Evolutionary conservation across 495 filamentous ascomycete genomes (phyloP).

Genomic region (Collariella sp.): DNA sequence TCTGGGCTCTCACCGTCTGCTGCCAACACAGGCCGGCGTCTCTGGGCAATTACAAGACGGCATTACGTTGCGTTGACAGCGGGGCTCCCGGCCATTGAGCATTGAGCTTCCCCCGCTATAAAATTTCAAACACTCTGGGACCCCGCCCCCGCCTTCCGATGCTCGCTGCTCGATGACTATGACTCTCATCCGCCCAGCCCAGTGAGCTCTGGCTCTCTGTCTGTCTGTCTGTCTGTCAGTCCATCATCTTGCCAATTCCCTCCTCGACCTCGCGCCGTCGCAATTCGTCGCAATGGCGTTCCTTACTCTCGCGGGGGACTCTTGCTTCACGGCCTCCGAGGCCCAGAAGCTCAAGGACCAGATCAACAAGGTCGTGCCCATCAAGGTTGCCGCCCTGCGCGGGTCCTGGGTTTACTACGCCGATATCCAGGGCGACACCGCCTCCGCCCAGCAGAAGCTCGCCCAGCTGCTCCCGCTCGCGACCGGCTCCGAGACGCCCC

Average conservation of each 20-base stretch:
- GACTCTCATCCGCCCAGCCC: constrained; percentile 3
- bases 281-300: constrained; percentile 18
- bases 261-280: neutral
- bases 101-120: constrained; percentile 7
- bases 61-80: constrained; percentile 3
- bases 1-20: too few species aligned
- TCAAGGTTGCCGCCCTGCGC: constrained; percentile 34
- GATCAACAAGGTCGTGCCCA: constrained; percentile 37
- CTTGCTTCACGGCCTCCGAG: constrained; percentile 45
- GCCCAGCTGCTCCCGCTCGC: constrained; percentile 36
- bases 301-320: constrained; percentile 37
- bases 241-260: neutral
- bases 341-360: constrained; percentile 40
- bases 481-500: constrained; percentile 10
- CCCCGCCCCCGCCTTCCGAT: constrained; percentile 15
- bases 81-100: neutral
- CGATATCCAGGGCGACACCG: constrained; percentile 31
- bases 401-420: constrained; percentile 48
- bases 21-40: too few species aligned
- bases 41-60: neutral
- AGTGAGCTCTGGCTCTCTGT: constrained; percentile 20
- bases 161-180: constrained; percentile 9
- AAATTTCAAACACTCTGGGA: constrained; percentile 12
- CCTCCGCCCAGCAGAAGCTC: constrained; percentile 29
- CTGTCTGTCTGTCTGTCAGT: constrained; percentile 7